These are phyloP conservation scores for Wickerhamomyces strasburgensis DNA, from an alignment of 805 yeast species.

Conservation along the genomic window DNA sequence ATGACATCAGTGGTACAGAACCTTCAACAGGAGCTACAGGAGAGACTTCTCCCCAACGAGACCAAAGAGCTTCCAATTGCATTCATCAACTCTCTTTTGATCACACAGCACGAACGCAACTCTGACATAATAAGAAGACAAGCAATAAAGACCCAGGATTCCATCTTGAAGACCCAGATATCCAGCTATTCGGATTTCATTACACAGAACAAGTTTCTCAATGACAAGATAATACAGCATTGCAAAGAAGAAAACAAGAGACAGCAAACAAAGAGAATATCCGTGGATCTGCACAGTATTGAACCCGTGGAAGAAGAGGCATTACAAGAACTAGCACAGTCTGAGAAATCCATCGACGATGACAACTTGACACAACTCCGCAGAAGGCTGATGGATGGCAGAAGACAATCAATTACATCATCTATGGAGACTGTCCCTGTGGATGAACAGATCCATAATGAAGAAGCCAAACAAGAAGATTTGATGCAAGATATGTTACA, in stretches of 20 bases:
- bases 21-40: slow-evolving; percentile 1
- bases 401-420: slow-evolving; percentile 9
- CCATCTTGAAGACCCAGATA: background rate
- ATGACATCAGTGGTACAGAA: background rate
- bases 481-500: slow-evolving; percentile 34
- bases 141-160: background rate
- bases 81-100: background rate
- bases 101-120: background rate
- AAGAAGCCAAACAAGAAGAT: slow-evolving; percentile 34
- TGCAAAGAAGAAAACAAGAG: slow-evolving; percentile 7
- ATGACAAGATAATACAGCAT: slow-evolving; percentile 6
- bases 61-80: background rate
- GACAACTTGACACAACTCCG: slow-evolving; percentile 30
- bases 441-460: slow-evolving; percentile 32
- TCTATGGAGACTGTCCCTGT: slow-evolving; percentile 14
- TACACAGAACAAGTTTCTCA: slow-evolving; percentile 8
- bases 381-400: slow-evolving; percentile 26
- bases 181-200: slow-evolving; percentile 6
- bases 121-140: slow-evolving; percentile 1
- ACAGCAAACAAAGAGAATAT: slow-evolving; percentile 14
- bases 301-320: slow-evolving; percentile 3
- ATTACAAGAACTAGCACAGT: slow-evolving; percentile 14
- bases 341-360: slow-evolving; percentile 9
- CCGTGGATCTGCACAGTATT: slow-evolving; percentile 19
- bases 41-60: background rate